Evolutionary conservation across 164 flowering plant species (phyloP).

Genomic region (Berberis vulgaris): DNA sequence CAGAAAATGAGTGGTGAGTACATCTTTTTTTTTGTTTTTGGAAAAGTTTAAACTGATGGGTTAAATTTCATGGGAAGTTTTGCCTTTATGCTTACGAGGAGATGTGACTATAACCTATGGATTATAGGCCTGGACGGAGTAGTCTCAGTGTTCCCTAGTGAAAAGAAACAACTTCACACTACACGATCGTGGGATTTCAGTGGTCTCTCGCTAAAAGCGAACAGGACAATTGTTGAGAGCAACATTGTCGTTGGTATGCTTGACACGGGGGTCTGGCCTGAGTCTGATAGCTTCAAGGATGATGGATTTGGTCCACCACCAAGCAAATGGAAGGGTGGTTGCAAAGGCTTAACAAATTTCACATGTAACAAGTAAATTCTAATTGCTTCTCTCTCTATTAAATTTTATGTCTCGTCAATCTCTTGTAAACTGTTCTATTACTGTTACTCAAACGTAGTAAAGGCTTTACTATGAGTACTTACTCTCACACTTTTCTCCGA

Average conservation of each 20-base stretch:
- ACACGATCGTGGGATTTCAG: constrained; percentile 60
- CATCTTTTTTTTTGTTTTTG: not conserved
- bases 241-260: constrained; percentile 41
- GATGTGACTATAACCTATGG: not conserved
- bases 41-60: no score
- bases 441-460: no score
- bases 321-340: constrained; percentile 55
- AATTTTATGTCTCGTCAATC: not conserved
- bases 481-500: no score
- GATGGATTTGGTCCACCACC: constrained; percentile 57
- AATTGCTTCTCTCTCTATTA: not conserved
- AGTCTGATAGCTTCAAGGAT: constrained; percentile 43
- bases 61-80: not conserved
- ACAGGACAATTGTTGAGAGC: constrained; percentile 27
- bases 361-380: constrained; percentile 59
- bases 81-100: no score
- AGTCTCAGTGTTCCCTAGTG: constrained; percentile 37
- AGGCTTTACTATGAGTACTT: no score
- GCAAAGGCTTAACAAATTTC: constrained; percentile 31
- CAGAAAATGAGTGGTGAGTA: constrained; percentile 15
- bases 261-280: constrained; percentile 61
- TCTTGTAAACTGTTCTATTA: no score
- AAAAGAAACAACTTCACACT: constrained; percentile 33
- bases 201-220: constrained; percentile 27
- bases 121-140: constrained; percentile 36